phyloP scores from a whole-genome alignment of 2,329 filamentous ascomycete genomes.

The Stemphylium lycopersici region DNA sequence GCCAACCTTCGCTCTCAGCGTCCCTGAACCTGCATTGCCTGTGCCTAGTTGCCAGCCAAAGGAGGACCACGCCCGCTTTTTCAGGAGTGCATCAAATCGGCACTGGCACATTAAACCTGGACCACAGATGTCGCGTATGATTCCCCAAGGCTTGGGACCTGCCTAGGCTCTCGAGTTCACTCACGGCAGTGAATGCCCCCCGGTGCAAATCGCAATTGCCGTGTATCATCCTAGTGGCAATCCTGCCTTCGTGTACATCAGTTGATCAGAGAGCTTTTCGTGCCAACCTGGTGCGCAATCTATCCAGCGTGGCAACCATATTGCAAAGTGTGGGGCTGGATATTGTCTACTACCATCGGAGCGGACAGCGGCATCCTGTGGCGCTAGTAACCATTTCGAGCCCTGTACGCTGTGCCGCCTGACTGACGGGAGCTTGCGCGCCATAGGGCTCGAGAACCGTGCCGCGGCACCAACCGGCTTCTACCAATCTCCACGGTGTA shows the following conservation, averaged over 20 bases:
- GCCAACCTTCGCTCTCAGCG: no score
- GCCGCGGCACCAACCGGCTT: constrained; percentile 10
- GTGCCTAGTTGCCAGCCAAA: no score
- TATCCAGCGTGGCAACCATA: constrained; percentile 28
- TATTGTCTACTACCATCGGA: constrained; percentile 16
- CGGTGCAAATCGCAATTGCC: constrained; percentile 10
- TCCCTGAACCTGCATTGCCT: no score
- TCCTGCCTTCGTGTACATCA: constrained; percentile 14
- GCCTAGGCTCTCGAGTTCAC: constrained; percentile 17
- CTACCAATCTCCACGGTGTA: constrained; percentile 3
- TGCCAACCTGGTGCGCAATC: constrained; percentile 18
- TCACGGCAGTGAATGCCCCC: constrained; percentile 19
- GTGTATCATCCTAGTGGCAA: constrained; percentile 7
- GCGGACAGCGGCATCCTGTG: neutral
- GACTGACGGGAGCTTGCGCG: neutral
- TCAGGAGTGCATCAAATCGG: neutral
- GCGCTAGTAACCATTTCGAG: constrained; percentile 4
- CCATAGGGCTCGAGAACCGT: constrained; percentile 15
- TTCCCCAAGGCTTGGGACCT: constrained; percentile 12
- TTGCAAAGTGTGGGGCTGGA: constrained; percentile 27
- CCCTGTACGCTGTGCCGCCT: constrained; percentile 7
- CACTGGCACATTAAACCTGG: neutral
- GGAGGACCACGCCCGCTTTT: neutral
- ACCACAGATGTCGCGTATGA: constrained; percentile 2
- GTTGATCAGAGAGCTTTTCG: constrained; percentile 18